Percentiles rank a stretch among this genome's conserved stretches.
phyloP scores from a whole-genome alignment of 225 moss, liverwort and hornwort genomes.

The Pseudisothecium myosuroides region DNA sequence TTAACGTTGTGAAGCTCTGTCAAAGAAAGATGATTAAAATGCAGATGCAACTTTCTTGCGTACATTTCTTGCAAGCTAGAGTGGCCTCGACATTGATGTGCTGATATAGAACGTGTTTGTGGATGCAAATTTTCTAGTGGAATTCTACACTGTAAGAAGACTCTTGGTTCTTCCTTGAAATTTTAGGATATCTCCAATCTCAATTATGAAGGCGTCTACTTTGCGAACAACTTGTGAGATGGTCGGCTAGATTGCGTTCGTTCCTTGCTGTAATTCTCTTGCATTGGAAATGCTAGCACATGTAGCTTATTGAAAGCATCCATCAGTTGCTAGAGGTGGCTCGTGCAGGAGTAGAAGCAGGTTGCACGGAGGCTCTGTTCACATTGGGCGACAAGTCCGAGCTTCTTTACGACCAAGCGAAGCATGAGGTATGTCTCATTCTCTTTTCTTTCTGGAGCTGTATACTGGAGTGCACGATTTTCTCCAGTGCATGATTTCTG shows the following conservation, averaged over 20 bases:
- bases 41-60: neutral
- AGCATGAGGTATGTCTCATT: conserved; percentile 37
- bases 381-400: conserved; percentile 93
- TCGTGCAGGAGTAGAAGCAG: conserved; percentile 66
- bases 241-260: neutral
- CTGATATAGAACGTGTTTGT: neutral
- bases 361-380: conserved; percentile 83
- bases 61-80: neutral
- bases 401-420: conserved; percentile 66
- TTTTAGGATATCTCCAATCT: neutral
- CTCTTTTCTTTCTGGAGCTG: neutral
- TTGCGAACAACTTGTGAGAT: neutral
- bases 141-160: neutral
- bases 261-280: neutral
- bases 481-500: neutral
- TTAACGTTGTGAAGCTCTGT: neutral
- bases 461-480: neutral
- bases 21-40: neutral
- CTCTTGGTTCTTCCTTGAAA: neutral
- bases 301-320: neutral
- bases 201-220: neutral
- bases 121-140: neutral
- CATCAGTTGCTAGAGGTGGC: conserved; percentile 63
- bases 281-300: neutral
- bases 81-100: neutral